Base-by-base conservation (phyloP, 345 rosid genomes). In the Xanthoceras sorbifolium region DNA sequence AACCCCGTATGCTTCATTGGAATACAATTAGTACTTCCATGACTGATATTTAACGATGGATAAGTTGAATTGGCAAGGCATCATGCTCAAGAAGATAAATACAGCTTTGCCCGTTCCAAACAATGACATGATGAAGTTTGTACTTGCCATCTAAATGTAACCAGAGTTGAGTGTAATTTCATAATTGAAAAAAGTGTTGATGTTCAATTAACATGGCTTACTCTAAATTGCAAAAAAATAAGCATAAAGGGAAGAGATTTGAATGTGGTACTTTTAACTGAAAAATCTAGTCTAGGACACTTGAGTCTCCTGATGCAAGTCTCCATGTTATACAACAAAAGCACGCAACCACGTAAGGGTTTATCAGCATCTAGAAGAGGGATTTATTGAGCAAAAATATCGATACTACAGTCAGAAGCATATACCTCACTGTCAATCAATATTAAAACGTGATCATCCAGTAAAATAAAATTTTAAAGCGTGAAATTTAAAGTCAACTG, bases 401-500 rank as follows among this genome's bases (percentile, higher is more conserved):
- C 14, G 14, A 15, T 10, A 14, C 54, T 8, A 11, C 18, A 48
- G 22, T 22, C 17, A 38, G 71, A 66, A 60, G 67, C 25, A 63
- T 71, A 46, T 63, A 38, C 31, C 44, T 44, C 29, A 34, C 68
- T 3, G 26, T 44, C 17, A 18, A 44, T 42, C 36, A 63, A 69
- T 34, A 66, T 59, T 8, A 14, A 48, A 69, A 20, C 50, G 42
- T 57, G 46, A 70, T 64, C 9, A 66, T 68, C 64, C 42, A 64
- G 18, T 29, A 66, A 67, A 67, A 76, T 32, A 17, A 69, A 59
- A 66, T 46, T n/a, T n/a, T 15, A 72, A 14, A 34, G 9, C n/a
- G 15, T 74, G 61, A 64, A 66, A 62, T 67, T 77, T 20, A 14
- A 67, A 32, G 55, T 67, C 34, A 52, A 67, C 38, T 46, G 29